Conservation (phyloP, 495 filamentous ascomycete species). For the Aspergillus taichungensis region DNA sequence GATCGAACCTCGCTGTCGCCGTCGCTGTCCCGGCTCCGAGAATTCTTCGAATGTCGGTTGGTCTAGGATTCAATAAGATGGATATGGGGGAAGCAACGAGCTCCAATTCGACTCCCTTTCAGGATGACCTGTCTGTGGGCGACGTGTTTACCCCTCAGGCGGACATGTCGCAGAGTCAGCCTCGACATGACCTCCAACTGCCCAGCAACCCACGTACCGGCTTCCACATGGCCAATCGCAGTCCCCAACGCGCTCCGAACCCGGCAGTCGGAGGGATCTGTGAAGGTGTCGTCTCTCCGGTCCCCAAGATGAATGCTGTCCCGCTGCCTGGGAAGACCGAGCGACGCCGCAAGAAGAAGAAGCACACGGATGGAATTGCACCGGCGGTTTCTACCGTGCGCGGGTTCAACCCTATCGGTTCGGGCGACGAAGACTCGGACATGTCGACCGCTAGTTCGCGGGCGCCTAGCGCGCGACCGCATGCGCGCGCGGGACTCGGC, state of each 20-base stretch:
- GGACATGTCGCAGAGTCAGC: slow-evolving; percentile 21
- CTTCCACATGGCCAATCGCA: slow-evolving; percentile 25
- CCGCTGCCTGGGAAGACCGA: slow-evolving; percentile 25
- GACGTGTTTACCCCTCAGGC: slow-evolving; percentile 40
- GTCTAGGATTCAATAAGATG: too few relatives aligned
- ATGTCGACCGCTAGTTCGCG: slow-evolving; percentile 46
- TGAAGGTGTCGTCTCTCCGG: slow-evolving; percentile 12
- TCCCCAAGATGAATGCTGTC: slow-evolving; percentile 15
- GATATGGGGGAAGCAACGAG: slow-evolving; percentile 12
- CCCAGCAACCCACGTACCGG: slow-evolving; percentile 16
- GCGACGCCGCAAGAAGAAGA: slow-evolving; percentile 42
- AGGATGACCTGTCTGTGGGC: slow-evolving; percentile 35
- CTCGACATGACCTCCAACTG: slow-evolving; percentile 15
- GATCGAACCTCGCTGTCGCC: slow-evolving; percentile 1
- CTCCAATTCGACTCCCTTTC: slow-evolving; percentile 8
- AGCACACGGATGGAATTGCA: slow-evolving; percentile 39
- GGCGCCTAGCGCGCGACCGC: slow-evolving; percentile 24
- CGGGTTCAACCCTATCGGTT: slow-evolving; percentile 80
- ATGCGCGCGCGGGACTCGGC: slow-evolving; percentile 11
- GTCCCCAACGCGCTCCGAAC: slow-evolving; percentile 17
- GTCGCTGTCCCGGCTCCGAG: background rate
- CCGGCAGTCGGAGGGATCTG: slow-evolving; percentile 8
- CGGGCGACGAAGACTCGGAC: slow-evolving; percentile 81
- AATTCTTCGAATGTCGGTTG: too few relatives aligned
- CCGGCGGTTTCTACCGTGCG: slow-evolving; percentile 65